A percentile compares a stretch with the other conserved stretches of the same genome.
Evolutionary conservation across 1,139 yeast genomes (phyloP).

Genomic region (Yamadazyma friedrichii): DNA sequence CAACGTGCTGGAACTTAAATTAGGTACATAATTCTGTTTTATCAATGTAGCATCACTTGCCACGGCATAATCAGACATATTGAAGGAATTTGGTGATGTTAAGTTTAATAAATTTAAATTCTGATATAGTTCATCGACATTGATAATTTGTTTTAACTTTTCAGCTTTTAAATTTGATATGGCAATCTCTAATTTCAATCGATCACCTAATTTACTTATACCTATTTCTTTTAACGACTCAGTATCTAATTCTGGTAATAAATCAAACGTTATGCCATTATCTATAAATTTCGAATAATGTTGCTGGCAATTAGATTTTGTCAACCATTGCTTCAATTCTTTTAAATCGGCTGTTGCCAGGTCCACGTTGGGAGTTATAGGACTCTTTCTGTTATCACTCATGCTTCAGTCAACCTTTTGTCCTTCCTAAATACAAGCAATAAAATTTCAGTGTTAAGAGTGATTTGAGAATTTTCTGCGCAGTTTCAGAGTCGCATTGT

Average conservation of each 20-base stretch:
- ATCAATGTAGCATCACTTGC: slow-evolving; percentile 17
- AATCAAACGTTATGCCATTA: slow-evolving; percentile 57
- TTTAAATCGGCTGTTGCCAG: slow-evolving; percentile 12
- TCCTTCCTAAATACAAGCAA: no score
- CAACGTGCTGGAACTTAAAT: slow-evolving; percentile 3
- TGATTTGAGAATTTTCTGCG: no score
- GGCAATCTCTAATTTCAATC: slow-evolving; percentile 63
- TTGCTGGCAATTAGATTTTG: slow-evolving; percentile 36
- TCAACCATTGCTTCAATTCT: slow-evolving; percentile 39
- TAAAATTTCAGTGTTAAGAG: no score
- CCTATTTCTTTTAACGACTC: slow-evolving; percentile 75
- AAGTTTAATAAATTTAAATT: slow-evolving; percentile 21
- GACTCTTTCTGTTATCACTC: slow-evolving; percentile 2
- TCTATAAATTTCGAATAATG: slow-evolving; percentile 35
- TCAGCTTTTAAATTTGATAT: slow-evolving; percentile 42
- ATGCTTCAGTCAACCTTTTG: no score
- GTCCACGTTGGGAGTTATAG: slow-evolving; percentile 1
- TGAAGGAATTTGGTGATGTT: slow-evolving; percentile 12
- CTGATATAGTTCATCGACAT: slow-evolving; percentile 28
- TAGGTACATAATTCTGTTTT: slow-evolving; percentile 12
- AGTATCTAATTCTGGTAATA: slow-evolving; percentile 65
- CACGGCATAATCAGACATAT: slow-evolving; percentile 12
- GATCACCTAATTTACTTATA: slow-evolving; percentile 74
- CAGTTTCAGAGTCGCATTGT: background rate
- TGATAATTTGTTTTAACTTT: slow-evolving; percentile 30